Conservation (phyloP, 2,329 filamentous ascomycete species). For the Aureobasidium lini region DNA sequence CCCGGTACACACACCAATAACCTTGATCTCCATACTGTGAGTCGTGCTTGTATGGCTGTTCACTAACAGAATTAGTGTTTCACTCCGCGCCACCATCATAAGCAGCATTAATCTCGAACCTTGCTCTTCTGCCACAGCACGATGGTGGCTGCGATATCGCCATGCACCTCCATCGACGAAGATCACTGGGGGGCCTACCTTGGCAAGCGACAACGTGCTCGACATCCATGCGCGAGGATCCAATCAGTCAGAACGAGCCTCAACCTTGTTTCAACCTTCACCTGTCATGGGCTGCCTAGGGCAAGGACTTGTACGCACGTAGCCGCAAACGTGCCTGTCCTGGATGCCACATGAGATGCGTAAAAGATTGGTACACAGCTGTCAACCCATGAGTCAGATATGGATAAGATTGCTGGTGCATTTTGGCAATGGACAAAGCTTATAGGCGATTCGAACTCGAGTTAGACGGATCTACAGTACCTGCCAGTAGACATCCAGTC, state of each 20-base stretch:
- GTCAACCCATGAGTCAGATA: neutral
- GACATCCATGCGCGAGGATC: neutral
- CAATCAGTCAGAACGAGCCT: neutral
- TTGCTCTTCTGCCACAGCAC: neutral
- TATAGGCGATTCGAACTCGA: conserved; percentile 1
- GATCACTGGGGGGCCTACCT: neutral
- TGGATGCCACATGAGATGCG: neutral
- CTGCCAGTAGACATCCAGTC: neutral
- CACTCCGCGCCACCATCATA: neutral
- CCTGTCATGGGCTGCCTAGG: neutral
- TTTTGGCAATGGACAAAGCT: neutral
- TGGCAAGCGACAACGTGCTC: neutral
- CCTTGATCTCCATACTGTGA: too few relatives aligned
- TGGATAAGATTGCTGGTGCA: neutral
- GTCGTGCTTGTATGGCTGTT: too few relatives aligned
- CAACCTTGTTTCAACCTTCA: conserved; percentile 6
- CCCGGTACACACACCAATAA: too few relatives aligned
- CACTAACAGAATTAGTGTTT: neutral
- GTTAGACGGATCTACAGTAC: neutral
- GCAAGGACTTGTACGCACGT: neutral
- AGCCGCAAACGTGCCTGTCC: neutral
- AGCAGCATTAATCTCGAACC: neutral
- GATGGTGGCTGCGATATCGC: neutral
- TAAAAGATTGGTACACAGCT: neutral
- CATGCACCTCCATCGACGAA: neutral